These are phyloP conservation scores for Cajanus cajan DNA, from an alignment of 306 rosid genomes.

Conservation along the genomic window DNA sequence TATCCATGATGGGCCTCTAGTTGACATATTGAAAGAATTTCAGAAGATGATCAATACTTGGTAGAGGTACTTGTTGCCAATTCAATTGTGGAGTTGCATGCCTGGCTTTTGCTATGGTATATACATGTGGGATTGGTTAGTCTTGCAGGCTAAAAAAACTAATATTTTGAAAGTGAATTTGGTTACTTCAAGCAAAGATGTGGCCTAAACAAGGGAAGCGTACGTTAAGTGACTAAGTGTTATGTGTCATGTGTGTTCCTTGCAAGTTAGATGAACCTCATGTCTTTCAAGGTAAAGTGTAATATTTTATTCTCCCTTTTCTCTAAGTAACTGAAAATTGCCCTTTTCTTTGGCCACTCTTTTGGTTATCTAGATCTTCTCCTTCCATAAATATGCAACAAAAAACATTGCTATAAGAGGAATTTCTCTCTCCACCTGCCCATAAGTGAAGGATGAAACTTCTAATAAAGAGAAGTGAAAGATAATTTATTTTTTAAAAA, in stretches of 20 bases:
- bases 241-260: slow-evolving; percentile 36
- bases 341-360: background rate
- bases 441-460: too few relatives aligned
- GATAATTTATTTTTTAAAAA: too few relatives aligned
- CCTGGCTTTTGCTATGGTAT: background rate
- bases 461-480: too few relatives aligned
- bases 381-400: background rate
- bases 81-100: slow-evolving; percentile 1
- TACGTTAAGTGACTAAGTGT: slow-evolving; percentile 14
- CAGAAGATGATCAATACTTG: background rate
- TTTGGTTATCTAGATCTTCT: background rate
- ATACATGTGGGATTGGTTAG: slow-evolving; percentile 32
- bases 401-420: too few relatives aligned
- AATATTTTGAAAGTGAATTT: slow-evolving; percentile 28
- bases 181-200: slow-evolving; percentile 38
- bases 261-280: slow-evolving; percentile 33
- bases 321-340: background rate
- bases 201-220: slow-evolving; percentile 18
- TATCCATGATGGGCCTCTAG: slow-evolving; percentile 30
- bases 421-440: too few relatives aligned
- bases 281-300: slow-evolving; percentile 28
- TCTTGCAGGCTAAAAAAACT: slow-evolving; percentile 20
- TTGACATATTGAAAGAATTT: slow-evolving; percentile 30
- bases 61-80: background rate
- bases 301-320: background rate